Evolutionary conservation across 2,329 filamentous ascomycete genomes (phyloP), one percentile per base, ranked within the genome.

Genomic region (Penicillium sp.): DNA sequence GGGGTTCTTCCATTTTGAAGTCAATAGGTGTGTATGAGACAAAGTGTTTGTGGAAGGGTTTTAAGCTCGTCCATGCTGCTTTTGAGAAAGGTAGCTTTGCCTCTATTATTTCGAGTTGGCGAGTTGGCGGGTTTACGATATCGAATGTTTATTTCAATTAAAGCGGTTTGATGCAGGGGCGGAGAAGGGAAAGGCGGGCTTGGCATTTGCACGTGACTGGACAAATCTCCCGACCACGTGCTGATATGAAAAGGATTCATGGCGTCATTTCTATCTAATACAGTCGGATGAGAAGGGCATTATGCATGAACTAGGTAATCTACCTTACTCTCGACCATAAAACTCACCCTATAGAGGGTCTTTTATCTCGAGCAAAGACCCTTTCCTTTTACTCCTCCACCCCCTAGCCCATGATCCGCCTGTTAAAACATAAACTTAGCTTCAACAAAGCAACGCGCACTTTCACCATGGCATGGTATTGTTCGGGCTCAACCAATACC

Each of bases 401-500:
- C 14, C 7, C n/a, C 1, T 13, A 28, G 14, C 3, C 13, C 5
- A 39, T 46, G 48, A 22, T 35, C 3, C 22, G 8, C 11, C 12
- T 39, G 1, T 4, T 41, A 8, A 25, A 18, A 28, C 19, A 31
- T 11, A 30, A 42, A 30, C 5, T 18, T 13, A 42, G 4, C 19
- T 7, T 10, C 8, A 29, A 4, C 28, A 53, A 41, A 41, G 28
- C 13, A 38, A 49, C 16, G 49, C 61, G 41, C 41, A 33, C 43
- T 25, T 41, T 55, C 19, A 59, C 55, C 52, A 97, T 99, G 93
- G 91, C 92, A 52, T 99, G 93, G 93, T 82, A 83, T 58, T 89
- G 87, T 69, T 87, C 86, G 6, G 92, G 89, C 52, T 72, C 73
- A 4, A 82, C 83, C 25, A 96, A 97, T 68, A 71, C 73, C 34